Evolutionary conservation across 805 yeast species (phyloP).

Genomic region (Candida maltosa): DNA sequence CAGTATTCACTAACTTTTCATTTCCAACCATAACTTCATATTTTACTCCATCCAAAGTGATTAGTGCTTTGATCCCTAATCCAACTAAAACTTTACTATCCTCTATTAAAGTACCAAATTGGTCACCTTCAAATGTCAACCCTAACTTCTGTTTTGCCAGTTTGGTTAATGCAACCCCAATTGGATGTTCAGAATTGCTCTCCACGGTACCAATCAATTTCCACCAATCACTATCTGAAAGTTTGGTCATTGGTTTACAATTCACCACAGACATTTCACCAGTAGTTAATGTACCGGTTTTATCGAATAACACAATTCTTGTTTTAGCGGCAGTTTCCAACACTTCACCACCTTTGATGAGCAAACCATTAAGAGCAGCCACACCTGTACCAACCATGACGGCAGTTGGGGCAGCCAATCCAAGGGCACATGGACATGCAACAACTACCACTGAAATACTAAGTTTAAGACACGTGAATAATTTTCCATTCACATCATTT

Average conservation of each 20-base stretch:
- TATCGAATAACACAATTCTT: slow-evolving; percentile 77
- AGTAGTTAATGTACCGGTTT: slow-evolving; percentile 91
- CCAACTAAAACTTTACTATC: slow-evolving; percentile 41
- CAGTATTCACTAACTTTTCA: slow-evolving; percentile 31
- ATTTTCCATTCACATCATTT: slow-evolving; percentile 48
- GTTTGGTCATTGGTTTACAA: slow-evolving; percentile 12
- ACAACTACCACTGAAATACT: slow-evolving; percentile 93
- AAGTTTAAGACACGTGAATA: slow-evolving; percentile 68
- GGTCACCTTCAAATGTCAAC: slow-evolving; percentile 28
- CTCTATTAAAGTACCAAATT: slow-evolving; percentile 25
- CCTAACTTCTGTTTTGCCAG: slow-evolving; percentile 27
- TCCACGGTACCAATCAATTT: slow-evolving; percentile 58
- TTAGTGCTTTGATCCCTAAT: slow-evolving; percentile 39
- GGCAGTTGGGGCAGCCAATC: slow-evolving; percentile 97
- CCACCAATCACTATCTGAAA: slow-evolving; percentile 40
- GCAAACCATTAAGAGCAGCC: slow-evolving; percentile 85
- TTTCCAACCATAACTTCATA: slow-evolving; percentile 54
- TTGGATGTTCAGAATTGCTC: slow-evolving; percentile 78
- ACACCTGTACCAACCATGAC: slow-evolving; percentile 98
- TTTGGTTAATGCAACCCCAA: slow-evolving; percentile 65
- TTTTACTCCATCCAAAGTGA: slow-evolving; percentile 5
- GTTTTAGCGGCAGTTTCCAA: slow-evolving; percentile 70
- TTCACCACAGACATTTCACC: slow-evolving; percentile 62
- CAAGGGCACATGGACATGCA: slow-evolving; percentile 98
- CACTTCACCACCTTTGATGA: slow-evolving; percentile 90